Percentiles rank a stretch among this genome's conserved stretches.
phyloP scores from a whole-genome alignment of 2,329 filamentous ascomycete species.

The Ceratocystis variospora region DNA sequence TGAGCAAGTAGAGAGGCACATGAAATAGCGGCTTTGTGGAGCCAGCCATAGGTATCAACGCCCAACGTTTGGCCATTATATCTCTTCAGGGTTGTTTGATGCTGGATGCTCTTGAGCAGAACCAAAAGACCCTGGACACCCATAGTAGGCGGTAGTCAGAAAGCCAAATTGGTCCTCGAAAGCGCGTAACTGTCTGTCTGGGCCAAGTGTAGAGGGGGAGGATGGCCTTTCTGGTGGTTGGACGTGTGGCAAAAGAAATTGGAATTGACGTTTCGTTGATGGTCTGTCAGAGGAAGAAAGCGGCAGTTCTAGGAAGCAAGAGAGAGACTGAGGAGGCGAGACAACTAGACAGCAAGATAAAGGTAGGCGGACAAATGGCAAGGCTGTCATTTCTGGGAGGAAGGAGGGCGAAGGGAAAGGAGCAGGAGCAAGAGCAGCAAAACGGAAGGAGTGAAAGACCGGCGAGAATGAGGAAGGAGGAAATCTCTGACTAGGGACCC shows the following conservation, averaged over 20 bases:
- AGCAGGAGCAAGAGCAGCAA: neutral
- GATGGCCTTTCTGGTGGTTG: neutral
- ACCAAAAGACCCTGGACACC: slow-evolving; percentile 47
- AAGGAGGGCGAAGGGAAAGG: neutral
- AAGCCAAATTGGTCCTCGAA: neutral
- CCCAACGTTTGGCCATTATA: slow-evolving; percentile 78
- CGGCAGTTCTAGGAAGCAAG: neutral
- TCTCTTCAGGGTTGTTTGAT: slow-evolving; percentile 71
- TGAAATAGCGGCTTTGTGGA: slow-evolving; percentile 80
- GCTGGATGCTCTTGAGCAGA: slow-evolving; percentile 91
- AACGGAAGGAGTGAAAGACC: neutral
- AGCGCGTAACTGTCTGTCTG: neutral
- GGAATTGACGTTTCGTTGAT: neutral
- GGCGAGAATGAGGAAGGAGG: neutral
- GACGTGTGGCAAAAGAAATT: neutral
- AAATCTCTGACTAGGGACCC: too few relatives aligned
- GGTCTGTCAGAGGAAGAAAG: neutral
- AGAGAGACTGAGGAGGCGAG: neutral
- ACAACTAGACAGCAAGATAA: neutral
- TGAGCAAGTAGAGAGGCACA: slow-evolving; percentile 85
- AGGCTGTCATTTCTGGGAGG: neutral
- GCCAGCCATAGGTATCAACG: slow-evolving; percentile 97
- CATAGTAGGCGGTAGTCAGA: slow-evolving; percentile 16
- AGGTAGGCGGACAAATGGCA: neutral
- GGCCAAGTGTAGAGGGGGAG: neutral